Percentiles rank a stretch among this genome's conserved stretches.
Evolutionary conservation across 2,329 filamentous ascomycete genomes (phyloP).

Genomic region (Alternaria sp.): DNA sequence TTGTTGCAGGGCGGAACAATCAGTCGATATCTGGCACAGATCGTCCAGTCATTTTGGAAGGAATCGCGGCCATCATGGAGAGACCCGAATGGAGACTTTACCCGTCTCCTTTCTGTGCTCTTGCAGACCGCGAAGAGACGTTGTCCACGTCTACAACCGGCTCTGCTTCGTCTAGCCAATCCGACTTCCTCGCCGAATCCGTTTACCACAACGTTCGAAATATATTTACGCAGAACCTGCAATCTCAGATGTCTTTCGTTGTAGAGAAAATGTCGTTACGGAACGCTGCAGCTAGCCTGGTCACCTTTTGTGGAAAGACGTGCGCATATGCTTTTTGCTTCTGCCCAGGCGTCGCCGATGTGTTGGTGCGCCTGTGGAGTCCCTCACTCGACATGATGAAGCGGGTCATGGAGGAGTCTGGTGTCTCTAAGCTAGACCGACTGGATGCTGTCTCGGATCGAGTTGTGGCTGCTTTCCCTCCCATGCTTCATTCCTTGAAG

Average conservation of each 20-base stretch:
- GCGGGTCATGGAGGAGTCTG: conserved; percentile 74
- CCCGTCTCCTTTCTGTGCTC: conserved; percentile 71
- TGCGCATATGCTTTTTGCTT: conserved; percentile 95
- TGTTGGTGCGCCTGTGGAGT: conserved; percentile 83
- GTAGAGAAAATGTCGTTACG: conserved; percentile 87
- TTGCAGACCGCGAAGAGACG: conserved; percentile 63
- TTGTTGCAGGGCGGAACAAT: conserved; percentile 77
- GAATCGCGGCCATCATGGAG: conserved; percentile 82
- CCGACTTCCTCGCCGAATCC: conserved; percentile 76
- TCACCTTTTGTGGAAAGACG: conserved; percentile 88
- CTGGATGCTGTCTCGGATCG: conserved; percentile 63
- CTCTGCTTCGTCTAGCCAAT: conserved; percentile 67
- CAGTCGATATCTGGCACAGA: conserved; percentile 86
- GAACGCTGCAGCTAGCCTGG: conserved; percentile 69
- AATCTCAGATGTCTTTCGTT: conserved; percentile 85
- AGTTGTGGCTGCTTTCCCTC: conserved; percentile 74
- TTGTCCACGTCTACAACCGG: conserved; percentile 59
- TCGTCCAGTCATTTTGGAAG: conserved; percentile 80
- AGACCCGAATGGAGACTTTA: conserved; percentile 85
- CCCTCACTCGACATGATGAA: conserved; percentile 73
- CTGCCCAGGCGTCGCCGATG: conserved; percentile 83
- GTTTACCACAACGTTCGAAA: conserved; percentile 89
- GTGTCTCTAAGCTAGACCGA: conserved; percentile 64
- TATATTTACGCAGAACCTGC: conserved; percentile 82
- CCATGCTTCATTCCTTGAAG: conserved; percentile 66